Evolutionary conservation across 352 stramenopile species (phyloP), one percentile per base, ranked within the genome.

Genomic region (Phytopythium delawarense): DNA sequence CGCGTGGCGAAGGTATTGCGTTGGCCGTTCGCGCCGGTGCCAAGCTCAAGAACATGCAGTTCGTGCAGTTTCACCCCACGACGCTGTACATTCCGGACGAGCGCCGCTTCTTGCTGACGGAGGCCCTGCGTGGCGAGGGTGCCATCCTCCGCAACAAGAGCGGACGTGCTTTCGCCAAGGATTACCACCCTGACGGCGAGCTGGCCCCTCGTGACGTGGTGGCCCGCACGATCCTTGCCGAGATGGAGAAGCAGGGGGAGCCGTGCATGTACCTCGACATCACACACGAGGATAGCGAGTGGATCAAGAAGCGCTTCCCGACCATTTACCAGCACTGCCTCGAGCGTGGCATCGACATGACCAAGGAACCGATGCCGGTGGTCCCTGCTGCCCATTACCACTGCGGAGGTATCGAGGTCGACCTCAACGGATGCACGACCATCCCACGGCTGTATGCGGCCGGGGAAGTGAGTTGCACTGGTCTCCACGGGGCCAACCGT

Each of bases 41-140:
- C 20, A 74, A 70, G 56, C 76, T 94, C 34, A 85, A 92, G 69
- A 92, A 98, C 69, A 93, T 98, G 88, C 92, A 98, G 75, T 98
- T 98, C 67, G 91, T 98, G 28, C 95, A 98, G 76, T 98, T 98
- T 66, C 95, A 98, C 71, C 95, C 95, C 9, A 98, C 95, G 9
- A 96, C 95, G 21, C 66, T 98, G n/a, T 97, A 84, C 70, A 85
- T 98, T 28, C 91, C 92, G 1, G 72, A 77, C 20, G 88, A 98
- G 70, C 76, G 87, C 40, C 84, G 92, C 40, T 98, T 98, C 64
- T 62, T 98, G 30, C 65, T 98, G 18, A 98, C 92, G 0, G 95
- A 98, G 71, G 94, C 95, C 1, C 66, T 98, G 46, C 83, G 95
- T 59, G 94, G 95, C 11, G 92, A 98, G 64, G 95, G 94, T 23